A percentile compares a stretch with the other conserved stretches of the same genome.
phyloP scores from a whole-genome alignment of 257 asterid species.

The Nicotiana obtusifolia region DNA sequence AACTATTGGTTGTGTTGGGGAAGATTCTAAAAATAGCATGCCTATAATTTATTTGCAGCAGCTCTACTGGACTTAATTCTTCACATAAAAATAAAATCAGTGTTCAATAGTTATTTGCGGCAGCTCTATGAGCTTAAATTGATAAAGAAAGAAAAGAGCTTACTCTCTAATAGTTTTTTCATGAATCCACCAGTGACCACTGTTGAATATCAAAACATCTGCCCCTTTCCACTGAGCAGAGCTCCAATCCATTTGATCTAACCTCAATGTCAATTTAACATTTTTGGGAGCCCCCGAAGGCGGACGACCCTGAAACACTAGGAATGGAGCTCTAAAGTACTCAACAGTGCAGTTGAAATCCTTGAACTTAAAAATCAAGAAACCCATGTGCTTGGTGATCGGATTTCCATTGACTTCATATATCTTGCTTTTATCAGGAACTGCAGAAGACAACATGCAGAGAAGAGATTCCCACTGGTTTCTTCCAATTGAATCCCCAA shows the following conservation, averaged over 20 bases:
- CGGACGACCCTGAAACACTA: constrained; percentile 75
- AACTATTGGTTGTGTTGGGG: neutral
- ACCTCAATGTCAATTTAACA: constrained; percentile 58
- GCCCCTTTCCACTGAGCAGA: constrained; percentile 68
- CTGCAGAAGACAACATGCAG: constrained; percentile 71
- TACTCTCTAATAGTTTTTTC: constrained; percentile 82
- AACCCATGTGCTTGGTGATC: constrained; percentile 78
- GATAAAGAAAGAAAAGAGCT: neutral
- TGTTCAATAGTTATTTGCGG: neutral
- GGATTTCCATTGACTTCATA: constrained; percentile 80
- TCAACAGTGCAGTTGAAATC: constrained; percentile 79
- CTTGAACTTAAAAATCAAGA: constrained; percentile 44
- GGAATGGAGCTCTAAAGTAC: constrained; percentile 82
- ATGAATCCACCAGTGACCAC: constrained; percentile 95
- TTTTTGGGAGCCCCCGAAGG: constrained; percentile 44
- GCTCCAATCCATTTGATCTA: constrained; percentile 87
- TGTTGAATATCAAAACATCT: constrained; percentile 69
- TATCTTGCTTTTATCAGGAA: constrained; percentile 48
- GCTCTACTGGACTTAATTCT: neutral
- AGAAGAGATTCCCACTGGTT: constrained; percentile 96
- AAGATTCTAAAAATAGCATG: neutral
- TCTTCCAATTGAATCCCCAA: constrained; percentile 88
- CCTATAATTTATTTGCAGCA: neutral
- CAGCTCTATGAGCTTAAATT: neutral
- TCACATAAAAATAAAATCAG: neutral